Percentiles rank a stretch among this genome's conserved stretches.
phyloP scores from a whole-genome alignment of 192 early-diverging fungal genomes.

The Pilaira anomala region DNA sequence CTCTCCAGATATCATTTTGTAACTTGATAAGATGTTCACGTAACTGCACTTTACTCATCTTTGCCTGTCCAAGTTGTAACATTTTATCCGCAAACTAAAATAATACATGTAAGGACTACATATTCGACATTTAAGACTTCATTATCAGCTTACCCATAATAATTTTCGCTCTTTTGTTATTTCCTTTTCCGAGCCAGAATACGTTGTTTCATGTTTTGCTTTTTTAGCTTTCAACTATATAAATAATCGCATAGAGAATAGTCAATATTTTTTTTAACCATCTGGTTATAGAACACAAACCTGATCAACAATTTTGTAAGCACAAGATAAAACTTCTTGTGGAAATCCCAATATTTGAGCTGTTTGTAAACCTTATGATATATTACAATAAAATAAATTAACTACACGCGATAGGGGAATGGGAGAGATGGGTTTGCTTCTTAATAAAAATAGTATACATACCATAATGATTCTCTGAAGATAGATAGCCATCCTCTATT shows the following conservation, averaged over 20 bases:
- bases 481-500: slow-evolving; percentile 43
- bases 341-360: slow-evolving; percentile 8
- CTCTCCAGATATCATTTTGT: too few relatives aligned
- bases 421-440: too few relatives aligned
- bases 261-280: neutral
- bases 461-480: slow-evolving; percentile 40
- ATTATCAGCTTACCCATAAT: slow-evolving; percentile 7
- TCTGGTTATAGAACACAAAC: neutral
- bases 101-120: neutral
- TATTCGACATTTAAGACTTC: too few relatives aligned
- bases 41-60: too few relatives aligned
- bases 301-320: neutral
- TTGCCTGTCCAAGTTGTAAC: neutral
- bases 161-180: neutral
- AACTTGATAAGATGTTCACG: too few relatives aligned
- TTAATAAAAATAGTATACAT: too few relatives aligned
- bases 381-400: too few relatives aligned
- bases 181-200: neutral
- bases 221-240: neutral
- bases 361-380: neutral
- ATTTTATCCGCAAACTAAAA: slow-evolving; percentile 9
- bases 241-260: neutral
- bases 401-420: too few relatives aligned
- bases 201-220: neutral
- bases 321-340: neutral